Base-by-base conservation (phyloP, 208 protist species). In the Trypanosoma lewisi region DNA sequence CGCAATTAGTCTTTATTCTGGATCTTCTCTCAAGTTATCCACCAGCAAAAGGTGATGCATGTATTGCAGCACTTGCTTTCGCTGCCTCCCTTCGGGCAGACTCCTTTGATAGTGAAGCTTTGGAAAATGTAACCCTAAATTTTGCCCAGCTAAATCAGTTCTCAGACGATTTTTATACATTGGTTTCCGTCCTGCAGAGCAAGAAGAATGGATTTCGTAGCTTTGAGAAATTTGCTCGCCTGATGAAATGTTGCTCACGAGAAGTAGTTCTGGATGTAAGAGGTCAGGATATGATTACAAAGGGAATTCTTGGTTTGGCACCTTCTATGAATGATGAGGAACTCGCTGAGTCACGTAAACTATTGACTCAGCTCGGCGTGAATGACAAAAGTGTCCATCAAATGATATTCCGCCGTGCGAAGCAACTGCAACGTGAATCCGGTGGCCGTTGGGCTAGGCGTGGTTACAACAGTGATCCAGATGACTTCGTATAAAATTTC, bases 21-120 rank as follows among this genome's bases (percentile, higher is more conserved):
- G 70, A 90, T 23, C 71, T 96, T 28, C 73, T 96, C 30, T 86
- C 85, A 28, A 82, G 64, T 49, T 96, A 92, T 67, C 87, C 90
- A 8, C 85, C 87, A 1, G 87, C 90, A 9, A 67, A 78, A 37
- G 83, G 75, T 1, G 56, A 92, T 30, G 64, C 78, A 27, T 87
- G 83, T 49, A 64, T 93, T 28, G 85, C 88, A 6, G 83, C 83
- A 6, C 55, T 96, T 14, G 76, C 78, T 17, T 92, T 91, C 50
- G 81, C 85, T 14, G 77, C 73, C 19, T 62, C 79, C 0, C 16
- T 93, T 19, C 84, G 85, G 31, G 71, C 75, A 19, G 75, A 77
- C 2, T 71, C 66, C 28, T 83, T 89, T 52, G 87, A 96, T 44
- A 53, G 48, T 3, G 73, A 70, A 23, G 58, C 71, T 17, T 59